These are phyloP conservation scores for Saccharomyces cerevisiae DNA, from an alignment of 805 yeast species.

Conservation along the genomic window DNA sequence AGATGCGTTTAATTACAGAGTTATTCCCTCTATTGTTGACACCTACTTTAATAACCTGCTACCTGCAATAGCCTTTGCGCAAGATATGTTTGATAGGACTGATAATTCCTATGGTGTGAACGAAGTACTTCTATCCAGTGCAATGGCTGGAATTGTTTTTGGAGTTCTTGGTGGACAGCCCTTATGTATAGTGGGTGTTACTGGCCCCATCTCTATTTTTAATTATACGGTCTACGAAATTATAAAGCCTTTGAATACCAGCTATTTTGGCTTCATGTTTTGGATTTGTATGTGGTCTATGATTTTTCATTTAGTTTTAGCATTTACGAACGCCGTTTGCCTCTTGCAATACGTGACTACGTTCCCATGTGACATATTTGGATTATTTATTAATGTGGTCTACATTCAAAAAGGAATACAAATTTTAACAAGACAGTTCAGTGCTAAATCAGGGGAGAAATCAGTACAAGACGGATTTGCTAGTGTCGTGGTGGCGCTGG, in stretches of 20 bases:
- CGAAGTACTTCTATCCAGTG: constrained; percentile 76
- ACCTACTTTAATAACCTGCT: constrained; percentile 84
- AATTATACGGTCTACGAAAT: constrained; percentile 65
- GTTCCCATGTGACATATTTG: constrained; percentile 88
- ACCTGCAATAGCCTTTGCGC: constrained; percentile 94
- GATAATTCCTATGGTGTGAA: constrained; percentile 82
- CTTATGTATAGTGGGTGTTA: constrained; percentile 89
- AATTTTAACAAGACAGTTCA: constrained; percentile 65
- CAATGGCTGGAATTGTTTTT: constrained; percentile 82
- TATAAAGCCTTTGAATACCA: constrained; percentile 32
- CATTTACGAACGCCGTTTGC: constrained; percentile 59
- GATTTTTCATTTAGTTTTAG: constrained; percentile 68
- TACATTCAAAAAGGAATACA: constrained; percentile 89
- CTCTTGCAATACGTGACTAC: constrained; percentile 64
- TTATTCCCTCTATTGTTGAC: constrained; percentile 72
- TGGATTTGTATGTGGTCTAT: constrained; percentile 92
- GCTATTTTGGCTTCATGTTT: constrained; percentile 85
- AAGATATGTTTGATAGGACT: constrained; percentile 92
- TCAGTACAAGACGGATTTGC: constrained; percentile 52
- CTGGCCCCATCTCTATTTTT: constrained; percentile 91
- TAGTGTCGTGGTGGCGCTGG: constrained; percentile 61
- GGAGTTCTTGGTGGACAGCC: constrained; percentile 88
- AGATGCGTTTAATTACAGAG: constrained; percentile 81
- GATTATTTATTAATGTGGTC: constrained; percentile 79
- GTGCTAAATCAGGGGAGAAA: constrained; percentile 27